Evolutionary conservation across 2,329 filamentous ascomycete genomes (phyloP).

Genomic region (Aspergillus alliaceus): DNA sequence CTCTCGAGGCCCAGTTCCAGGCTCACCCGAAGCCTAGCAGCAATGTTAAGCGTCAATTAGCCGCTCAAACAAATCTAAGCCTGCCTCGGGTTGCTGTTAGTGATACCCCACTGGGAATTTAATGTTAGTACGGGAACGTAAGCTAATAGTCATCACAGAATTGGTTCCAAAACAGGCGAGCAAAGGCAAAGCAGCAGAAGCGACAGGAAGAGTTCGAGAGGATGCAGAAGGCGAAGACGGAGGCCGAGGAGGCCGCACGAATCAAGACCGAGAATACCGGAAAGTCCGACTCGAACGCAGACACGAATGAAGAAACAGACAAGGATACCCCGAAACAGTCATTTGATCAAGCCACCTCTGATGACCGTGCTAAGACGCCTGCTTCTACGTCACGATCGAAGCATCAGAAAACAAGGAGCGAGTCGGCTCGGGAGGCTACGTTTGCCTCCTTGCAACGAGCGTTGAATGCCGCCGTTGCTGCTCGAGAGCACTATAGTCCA

Average conservation of each 20-base stretch:
- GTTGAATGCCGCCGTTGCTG: conserved; percentile 43
- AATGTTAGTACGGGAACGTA: conserved; percentile 4
- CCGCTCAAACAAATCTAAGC: conserved; percentile 49
- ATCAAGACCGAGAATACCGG: conserved; percentile 29
- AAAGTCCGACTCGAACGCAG: conserved; percentile 23
- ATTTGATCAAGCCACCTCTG: conserved; percentile 22
- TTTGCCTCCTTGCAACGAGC: conserved; percentile 47
- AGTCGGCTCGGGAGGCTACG: conserved; percentile 41
- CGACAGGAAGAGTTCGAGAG: conserved; percentile 51
- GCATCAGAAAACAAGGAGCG: conserved; percentile 39
- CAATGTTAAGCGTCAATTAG: conserved; percentile 51
- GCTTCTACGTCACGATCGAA: conserved; percentile 26
- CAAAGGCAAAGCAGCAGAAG: conserved; percentile 54
- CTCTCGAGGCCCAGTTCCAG: conserved; percentile 50
- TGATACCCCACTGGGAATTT: conserved; percentile 10
- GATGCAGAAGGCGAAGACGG: conserved; percentile 41
- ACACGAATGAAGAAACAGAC: conserved; percentile 24
- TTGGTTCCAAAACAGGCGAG: conserved; percentile 55
- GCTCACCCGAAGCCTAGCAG: conserved; percentile 52
- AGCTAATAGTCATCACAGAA: conserved; percentile 37
- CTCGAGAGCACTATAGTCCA: conserved; percentile 33
- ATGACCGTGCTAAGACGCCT: conserved; percentile 21
- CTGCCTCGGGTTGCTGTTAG: conserved; percentile 51
- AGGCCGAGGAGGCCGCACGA: conserved; percentile 36
- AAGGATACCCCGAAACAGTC: conserved; percentile 29